Evolutionary conservation across 192 early-diverging fungal genomes (phyloP).

Genomic region (Coemansia sp.): DNA sequence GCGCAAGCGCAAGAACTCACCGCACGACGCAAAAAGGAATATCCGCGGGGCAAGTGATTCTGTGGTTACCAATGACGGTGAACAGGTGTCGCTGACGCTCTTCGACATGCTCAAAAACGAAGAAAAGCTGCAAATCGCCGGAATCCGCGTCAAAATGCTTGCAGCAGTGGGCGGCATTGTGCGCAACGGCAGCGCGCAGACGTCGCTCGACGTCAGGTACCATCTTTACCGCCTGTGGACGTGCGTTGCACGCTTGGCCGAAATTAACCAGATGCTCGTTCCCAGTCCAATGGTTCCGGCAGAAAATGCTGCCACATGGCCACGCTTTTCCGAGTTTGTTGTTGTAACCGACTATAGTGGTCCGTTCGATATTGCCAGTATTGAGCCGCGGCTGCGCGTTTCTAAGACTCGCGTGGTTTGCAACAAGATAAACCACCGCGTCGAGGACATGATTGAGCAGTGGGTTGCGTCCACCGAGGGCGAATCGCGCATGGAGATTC

Average conservation of each 20-base stretch:
- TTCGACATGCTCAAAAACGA: conserved; percentile 41
- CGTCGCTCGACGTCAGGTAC: conserved; percentile 29
- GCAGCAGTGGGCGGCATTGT: conserved; percentile 35
- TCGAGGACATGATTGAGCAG: conserved; percentile 24
- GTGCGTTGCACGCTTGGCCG: conserved; percentile 18
- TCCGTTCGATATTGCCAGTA: conserved; percentile 13
- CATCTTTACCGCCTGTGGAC: conserved; percentile 48
- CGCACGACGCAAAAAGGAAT: conserved; percentile 2
- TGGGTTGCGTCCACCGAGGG: conserved; percentile 22
- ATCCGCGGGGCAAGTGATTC: neutral
- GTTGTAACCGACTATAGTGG: conserved; percentile 29
- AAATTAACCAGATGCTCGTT: conserved; percentile 10
- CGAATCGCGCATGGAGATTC: conserved; percentile 24
- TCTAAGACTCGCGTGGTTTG: conserved; percentile 24
- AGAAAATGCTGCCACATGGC: neutral
- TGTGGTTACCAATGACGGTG: conserved; percentile 21
- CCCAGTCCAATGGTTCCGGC: neutral
- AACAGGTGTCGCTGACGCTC: conserved; percentile 17
- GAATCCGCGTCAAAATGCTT: conserved; percentile 36
- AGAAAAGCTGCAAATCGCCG: conserved; percentile 39
- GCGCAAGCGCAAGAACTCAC: conserved; percentile 23
- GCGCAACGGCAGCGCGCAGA: conserved; percentile 8
- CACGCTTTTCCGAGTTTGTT: conserved; percentile 39
- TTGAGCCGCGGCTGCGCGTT: conserved; percentile 36
- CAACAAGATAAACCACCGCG: neutral